Conservation (phyloP, 495 filamentous ascomycete species). For the Aspergillus wentii region DNA sequence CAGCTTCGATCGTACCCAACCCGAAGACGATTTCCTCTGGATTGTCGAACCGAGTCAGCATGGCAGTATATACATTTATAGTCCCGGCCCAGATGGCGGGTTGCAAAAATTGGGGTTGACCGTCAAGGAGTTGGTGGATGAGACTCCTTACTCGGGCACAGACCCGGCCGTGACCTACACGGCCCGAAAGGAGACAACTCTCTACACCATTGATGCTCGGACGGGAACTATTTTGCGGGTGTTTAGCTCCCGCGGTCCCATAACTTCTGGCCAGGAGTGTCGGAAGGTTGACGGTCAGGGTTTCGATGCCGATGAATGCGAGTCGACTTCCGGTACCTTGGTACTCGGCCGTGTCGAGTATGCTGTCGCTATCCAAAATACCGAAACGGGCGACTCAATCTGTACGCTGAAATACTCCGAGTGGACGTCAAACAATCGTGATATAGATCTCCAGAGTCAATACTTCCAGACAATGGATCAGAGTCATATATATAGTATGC, state of each 20-base stretch:
- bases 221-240: conserved; percentile 67
- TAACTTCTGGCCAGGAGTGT: conserved; percentile 45
- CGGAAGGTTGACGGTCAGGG: conserved; percentile 50
- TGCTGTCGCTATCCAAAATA: conserved; percentile 74
- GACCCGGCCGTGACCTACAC: conserved; percentile 74
- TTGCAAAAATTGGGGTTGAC: conserved; percentile 63
- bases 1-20: conserved; percentile 47
- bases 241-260: conserved; percentile 55
- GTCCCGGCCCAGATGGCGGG: conserved; percentile 54
- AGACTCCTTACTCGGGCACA: conserved; percentile 60
- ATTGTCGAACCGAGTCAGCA: conserved; percentile 90
- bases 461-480: conserved; percentile 76
- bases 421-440: conserved; percentile 90
- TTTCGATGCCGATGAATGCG: conserved; percentile 65
- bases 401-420: conserved; percentile 92
- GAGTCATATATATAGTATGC: conserved; percentile 81
- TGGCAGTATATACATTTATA: conserved; percentile 85
- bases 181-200: conserved; percentile 72
- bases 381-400: conserved; percentile 68
- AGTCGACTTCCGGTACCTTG: conserved; percentile 62
- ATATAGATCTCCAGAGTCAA: conserved; percentile 80
- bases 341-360: conserved; percentile 85
- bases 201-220: conserved; percentile 78
- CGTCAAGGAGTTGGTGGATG: conserved; percentile 73
- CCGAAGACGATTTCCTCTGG: conserved; percentile 86